Evolutionary conservation across 208 protist genomes (phyloP).

Genomic region (Crithidia fasciculata): DNA sequence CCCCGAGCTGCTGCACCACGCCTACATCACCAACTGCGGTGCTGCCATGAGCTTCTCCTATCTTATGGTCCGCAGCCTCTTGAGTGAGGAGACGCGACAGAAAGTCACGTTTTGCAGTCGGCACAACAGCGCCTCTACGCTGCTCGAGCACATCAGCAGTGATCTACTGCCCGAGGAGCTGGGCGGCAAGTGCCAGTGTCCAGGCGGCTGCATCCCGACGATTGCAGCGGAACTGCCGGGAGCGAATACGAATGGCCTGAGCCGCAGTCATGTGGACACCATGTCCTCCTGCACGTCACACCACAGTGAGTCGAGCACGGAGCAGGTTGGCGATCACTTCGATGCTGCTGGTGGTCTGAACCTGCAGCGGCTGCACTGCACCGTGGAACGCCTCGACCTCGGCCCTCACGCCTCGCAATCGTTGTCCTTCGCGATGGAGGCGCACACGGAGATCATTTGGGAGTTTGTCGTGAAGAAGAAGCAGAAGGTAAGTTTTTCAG

Average conservation of each 20-base stretch:
- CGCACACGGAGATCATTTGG: constrained; percentile 61
- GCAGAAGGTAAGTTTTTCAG: constrained; percentile 47
- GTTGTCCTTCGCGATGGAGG: constrained; percentile 41
- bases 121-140: constrained; percentile 30
- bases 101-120: constrained; percentile 60
- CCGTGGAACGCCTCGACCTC: constrained; percentile 34
- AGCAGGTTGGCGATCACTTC: constrained; percentile 1
- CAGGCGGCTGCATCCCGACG: constrained; percentile 45
- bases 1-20: constrained; percentile 59
- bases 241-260: background rate
- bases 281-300: background rate
- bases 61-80: constrained; percentile 26
- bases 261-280: background rate
- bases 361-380: constrained; percentile 20
- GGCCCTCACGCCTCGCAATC: constrained; percentile 30
- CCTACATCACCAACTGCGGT: constrained; percentile 66
- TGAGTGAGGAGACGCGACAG: constrained; percentile 30
- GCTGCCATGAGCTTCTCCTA: constrained; percentile 39
- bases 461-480: constrained; percentile 54
- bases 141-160: constrained; percentile 44
- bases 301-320: background rate
- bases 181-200: constrained; percentile 55
- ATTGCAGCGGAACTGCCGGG: background rate
- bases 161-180: constrained; percentile 52
- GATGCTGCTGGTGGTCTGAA: background rate